Base-by-base conservation (phyloP, 2,329 filamentous ascomycete species). In the Aspergillus hiratsukae region DNA sequence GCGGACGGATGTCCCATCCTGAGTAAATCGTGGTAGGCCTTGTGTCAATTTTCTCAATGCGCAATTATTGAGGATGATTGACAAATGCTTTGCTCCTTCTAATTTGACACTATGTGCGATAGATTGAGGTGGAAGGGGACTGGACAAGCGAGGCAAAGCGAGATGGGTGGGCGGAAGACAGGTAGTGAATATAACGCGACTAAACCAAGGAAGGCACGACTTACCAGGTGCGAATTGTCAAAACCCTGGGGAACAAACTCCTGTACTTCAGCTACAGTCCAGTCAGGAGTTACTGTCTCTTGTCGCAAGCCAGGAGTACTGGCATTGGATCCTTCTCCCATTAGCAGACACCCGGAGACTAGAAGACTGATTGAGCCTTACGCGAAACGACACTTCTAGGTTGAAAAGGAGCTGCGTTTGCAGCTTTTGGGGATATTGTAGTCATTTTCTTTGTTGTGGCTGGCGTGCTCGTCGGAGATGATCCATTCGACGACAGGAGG, bases 391-490 rank as follows among this genome's bases (percentile, higher is more conserved):
- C 65, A 59, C 66, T 66, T 66, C 77, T 73, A 27, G 77, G 77
- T 62, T 76, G 73, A 60, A 79, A 79, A 5, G 77, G 86, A 21
- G 91, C 89, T 23, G 93, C 94, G 71, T 84, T 94, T n/a, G 89
- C 92, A 54, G 90, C 89, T 74, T 95, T 91, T 1, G 91, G 90
- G 7, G 92, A 94, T 61, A 97, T 91, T 10, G 75, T 71, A 8
- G 87, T 87, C 9, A 87, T 82, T 66, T 88, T 88, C 74, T 91
- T 91, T 31, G 58, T 50, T 4, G 58, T 60, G 25, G 69, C 62
- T 41, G 61, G 54, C 21, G 63, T 59, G 2, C 52, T 53, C 11
- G 63, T 65, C 9, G 65, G 64, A 11, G 69, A 69, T 1, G 69
- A 69, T 37, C 73, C 74, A 53, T 76, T 76, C 31, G 69, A 66